These are phyloP conservation scores for Cyberlindnera mississippiensis DNA, from an alignment of 805 yeast genomes.

Conservation along the genomic window DNA sequence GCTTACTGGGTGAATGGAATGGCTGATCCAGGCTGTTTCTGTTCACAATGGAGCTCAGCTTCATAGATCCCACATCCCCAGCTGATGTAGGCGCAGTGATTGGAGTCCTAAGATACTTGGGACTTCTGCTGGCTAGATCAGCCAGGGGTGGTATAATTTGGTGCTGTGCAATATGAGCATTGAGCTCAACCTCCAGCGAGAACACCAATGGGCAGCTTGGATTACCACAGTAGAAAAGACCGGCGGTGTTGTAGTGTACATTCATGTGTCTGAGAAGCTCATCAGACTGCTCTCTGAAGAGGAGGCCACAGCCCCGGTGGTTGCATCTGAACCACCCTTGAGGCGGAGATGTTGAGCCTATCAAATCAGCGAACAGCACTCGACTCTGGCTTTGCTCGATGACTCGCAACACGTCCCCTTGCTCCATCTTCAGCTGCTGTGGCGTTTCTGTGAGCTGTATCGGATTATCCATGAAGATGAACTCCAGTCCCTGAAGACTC, in stretches of 20 bases:
- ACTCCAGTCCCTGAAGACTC: background rate
- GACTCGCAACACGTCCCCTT: slow-evolving; percentile 8
- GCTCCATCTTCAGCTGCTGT: background rate
- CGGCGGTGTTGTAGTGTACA: slow-evolving; percentile 8
- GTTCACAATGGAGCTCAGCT: background rate
- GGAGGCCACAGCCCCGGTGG: slow-evolving; percentile 6
- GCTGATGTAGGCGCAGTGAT: too few species aligned
- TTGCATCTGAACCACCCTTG: slow-evolving; percentile 6
- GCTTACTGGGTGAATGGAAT: too few species aligned
- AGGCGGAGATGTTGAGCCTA: too few species aligned
- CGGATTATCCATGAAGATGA: slow-evolving; percentile 1
- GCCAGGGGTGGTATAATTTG: background rate
- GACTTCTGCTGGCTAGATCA: background rate
- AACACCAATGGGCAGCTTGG: slow-evolving; percentile 4
- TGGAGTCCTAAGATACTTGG: too few species aligned
- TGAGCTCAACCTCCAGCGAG: slow-evolving; percentile 1
- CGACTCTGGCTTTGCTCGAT: background rate
- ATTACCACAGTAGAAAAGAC: slow-evolving; percentile 3
- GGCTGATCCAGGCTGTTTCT: too few species aligned
- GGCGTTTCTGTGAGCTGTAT: background rate
- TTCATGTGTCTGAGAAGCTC: slow-evolving; percentile 10
- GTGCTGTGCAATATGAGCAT: slow-evolving; percentile 2
- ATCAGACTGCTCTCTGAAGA: slow-evolving; percentile 3
- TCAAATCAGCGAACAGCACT: background rate
- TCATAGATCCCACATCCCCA: too few species aligned